These are phyloP conservation scores for Viola pubescens DNA, from an alignment of 441 rosid species.

Conservation along the genomic window DNA sequence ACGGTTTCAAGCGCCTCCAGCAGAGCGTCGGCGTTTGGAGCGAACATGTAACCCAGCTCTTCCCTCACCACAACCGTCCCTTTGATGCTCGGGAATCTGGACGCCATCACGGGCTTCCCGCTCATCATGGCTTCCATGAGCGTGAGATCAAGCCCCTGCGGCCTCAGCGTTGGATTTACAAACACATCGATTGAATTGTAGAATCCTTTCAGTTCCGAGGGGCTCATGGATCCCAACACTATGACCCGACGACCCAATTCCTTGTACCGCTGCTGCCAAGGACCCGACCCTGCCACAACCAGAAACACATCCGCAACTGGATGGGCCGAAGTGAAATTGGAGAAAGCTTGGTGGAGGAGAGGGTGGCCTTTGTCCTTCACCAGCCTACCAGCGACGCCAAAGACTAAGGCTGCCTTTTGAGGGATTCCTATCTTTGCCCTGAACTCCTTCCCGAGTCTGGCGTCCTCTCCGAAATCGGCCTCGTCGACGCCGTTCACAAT, in stretches of 20 bases:
- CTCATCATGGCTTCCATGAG: conserved; percentile 94
- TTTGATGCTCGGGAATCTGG: conserved; percentile 76
- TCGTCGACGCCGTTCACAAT: conserved; percentile 83
- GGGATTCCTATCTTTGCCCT: conserved; percentile 50
- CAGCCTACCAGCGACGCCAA: conserved; percentile 80
- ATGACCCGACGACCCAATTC: conserved; percentile 48
- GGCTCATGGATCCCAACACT: conserved; percentile 66
- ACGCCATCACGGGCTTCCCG: conserved; percentile 83
- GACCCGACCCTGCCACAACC: conserved; percentile 75
- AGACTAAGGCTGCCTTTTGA: conserved; percentile 46
- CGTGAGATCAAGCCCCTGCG: conserved; percentile 89
- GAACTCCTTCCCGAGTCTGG: conserved; percentile 37
- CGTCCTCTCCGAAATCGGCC: conserved; percentile 42
- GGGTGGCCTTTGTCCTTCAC: conserved; percentile 92
- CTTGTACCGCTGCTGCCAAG: conserved; percentile 72
- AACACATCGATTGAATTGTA: conserved; percentile 72
- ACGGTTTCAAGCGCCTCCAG: conserved; percentile 43
- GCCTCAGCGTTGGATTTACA: conserved; percentile 81
- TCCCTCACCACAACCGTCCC: conserved; percentile 73
- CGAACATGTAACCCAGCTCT: conserved; percentile 77
- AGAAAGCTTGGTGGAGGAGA: conserved; percentile 51
- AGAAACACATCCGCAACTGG: conserved; percentile 40
- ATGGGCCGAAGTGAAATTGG: conserved; percentile 33
- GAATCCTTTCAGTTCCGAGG: conserved; percentile 49
- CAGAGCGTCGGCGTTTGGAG: conserved; percentile 72